These are phyloP conservation scores for Saccharomyces hybrid DNA, from an alignment of 1,139 yeast genomes.

Conservation along the genomic window DNA sequence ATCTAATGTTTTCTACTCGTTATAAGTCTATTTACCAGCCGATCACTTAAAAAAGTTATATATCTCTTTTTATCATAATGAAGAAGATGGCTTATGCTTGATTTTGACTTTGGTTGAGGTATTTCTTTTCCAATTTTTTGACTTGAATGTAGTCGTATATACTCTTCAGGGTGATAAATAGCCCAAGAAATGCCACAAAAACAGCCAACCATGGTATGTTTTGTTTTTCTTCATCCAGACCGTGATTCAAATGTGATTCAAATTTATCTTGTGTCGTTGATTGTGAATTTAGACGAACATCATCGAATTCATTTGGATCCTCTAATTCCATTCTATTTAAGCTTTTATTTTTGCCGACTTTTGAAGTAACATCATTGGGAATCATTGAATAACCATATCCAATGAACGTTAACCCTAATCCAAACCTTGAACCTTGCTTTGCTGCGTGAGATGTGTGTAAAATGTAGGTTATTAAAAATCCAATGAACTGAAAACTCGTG, in stretches of 20 bases:
- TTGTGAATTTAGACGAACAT: slow-evolving; percentile 30
- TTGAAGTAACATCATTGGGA: slow-evolving; percentile 41
- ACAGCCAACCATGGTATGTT: slow-evolving; percentile 33
- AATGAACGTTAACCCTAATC: slow-evolving; percentile 78
- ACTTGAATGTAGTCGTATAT: slow-evolving; percentile 65
- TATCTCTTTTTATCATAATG: background rate
- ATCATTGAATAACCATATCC: slow-evolving; percentile 67
- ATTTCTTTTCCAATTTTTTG: slow-evolving; percentile 56
- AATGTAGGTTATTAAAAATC: slow-evolving; percentile 81
- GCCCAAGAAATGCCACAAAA: slow-evolving; percentile 44
- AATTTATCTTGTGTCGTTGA: slow-evolving; percentile 37
- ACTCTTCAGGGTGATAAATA: slow-evolving; percentile 57
- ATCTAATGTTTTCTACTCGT: slow-evolving; percentile 1
- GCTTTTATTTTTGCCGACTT: slow-evolving; percentile 30
- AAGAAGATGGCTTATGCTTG: slow-evolving; percentile 8
- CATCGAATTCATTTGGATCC: slow-evolving; percentile 53
- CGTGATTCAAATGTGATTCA: slow-evolving; percentile 36
- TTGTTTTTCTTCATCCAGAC: slow-evolving; percentile 32
- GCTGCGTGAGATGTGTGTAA: slow-evolving; percentile 97
- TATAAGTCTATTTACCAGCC: background rate
- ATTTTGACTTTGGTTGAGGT: slow-evolving; percentile 21
- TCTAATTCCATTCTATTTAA: slow-evolving; percentile 36
- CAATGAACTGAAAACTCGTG: slow-evolving; percentile 86
- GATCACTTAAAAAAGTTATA: background rate
- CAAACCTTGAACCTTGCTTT: slow-evolving; percentile 89